phyloP scores from a whole-genome alignment of 768 basidiomycete species.

The Hygrocybe punicea region DNA sequence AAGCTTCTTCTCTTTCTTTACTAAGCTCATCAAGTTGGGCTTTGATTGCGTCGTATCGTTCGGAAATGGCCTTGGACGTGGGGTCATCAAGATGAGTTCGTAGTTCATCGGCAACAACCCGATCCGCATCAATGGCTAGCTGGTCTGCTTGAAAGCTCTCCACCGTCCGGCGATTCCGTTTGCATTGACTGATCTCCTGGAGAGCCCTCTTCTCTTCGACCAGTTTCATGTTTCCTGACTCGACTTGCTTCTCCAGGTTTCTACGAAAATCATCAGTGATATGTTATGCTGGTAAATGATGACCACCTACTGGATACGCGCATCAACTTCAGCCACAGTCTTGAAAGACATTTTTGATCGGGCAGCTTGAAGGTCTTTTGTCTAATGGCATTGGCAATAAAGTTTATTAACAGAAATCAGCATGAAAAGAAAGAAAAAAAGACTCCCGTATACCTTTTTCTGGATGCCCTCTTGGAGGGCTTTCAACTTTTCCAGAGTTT shows the following conservation, averaged over 20 bases:
- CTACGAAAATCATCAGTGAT: conserved; percentile 38
- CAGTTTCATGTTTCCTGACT: conserved; percentile 87
- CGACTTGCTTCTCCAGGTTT: conserved; percentile 83
- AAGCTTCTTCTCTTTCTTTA: conserved; percentile 81
- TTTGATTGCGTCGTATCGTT: conserved; percentile 78
- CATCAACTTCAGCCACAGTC: conserved; percentile 81
- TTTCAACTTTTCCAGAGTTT: conserved; percentile 77
- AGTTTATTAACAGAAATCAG: not conserved
- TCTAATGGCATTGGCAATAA: conserved; percentile 39
- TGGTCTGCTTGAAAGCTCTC: conserved; percentile 81
- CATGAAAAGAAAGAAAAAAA: not conserved
- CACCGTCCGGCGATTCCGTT: conserved; percentile 67
- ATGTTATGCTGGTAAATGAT: not conserved
- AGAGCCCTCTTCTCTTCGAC: conserved; percentile 95
- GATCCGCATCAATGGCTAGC: conserved; percentile 76
- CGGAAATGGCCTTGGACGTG: conserved; percentile 73
- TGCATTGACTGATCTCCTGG: conserved; percentile 76
- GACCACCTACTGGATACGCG: conserved; percentile 69
- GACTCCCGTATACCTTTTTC: conserved; percentile 72
- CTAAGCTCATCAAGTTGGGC: conserved; percentile 83
- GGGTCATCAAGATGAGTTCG: conserved; percentile 87
- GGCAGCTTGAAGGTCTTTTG: conserved; percentile 81
- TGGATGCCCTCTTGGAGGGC: conserved; percentile 69
- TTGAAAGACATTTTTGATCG: conserved; percentile 78
- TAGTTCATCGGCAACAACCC: conserved; percentile 69